phyloP scores from a whole-genome alignment of 164 flowering plant species.

The Piper longum region DNA sequence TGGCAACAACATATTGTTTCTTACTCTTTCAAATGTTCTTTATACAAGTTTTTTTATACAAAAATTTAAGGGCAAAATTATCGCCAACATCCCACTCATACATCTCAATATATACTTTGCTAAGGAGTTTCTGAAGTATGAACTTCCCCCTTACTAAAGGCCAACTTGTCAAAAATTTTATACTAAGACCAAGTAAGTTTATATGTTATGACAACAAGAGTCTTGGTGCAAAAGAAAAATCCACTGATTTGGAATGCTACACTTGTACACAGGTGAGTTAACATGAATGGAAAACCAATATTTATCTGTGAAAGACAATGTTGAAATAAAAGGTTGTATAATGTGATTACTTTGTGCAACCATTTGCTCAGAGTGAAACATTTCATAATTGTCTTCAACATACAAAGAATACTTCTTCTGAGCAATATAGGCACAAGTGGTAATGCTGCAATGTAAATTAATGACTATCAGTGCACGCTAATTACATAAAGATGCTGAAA shows the following conservation, averaged over 20 bases:
- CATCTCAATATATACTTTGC: not conserved
- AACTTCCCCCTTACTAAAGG: not conserved
- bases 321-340: too few species aligned
- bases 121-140: not conserved
- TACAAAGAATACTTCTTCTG: not conserved
- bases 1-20: too few species aligned
- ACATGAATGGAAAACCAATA: too few species aligned
- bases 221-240: too few species aligned
- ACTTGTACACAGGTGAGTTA: not conserved
- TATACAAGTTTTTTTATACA: too few species aligned
- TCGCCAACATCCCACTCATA: not conserved
- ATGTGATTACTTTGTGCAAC: too few species aligned
- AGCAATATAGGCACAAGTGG: slow-evolving; percentile 54
- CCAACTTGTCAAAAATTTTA: not conserved
- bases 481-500: too few species aligned
- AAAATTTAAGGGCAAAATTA: too few species aligned
- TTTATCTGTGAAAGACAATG: too few species aligned
- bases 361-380: not conserved
- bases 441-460: slow-evolving; percentile 29
- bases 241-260: not conserved
- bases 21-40: too few species aligned
- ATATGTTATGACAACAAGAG: too few species aligned
- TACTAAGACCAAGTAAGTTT: not conserved
- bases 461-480: not conserved
- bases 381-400: not conserved